Evolutionary conservation across 345 rosid genomes (phyloP), one percentile per base, ranked within the genome.

Genomic region (Dipteronia sinensis): DNA sequence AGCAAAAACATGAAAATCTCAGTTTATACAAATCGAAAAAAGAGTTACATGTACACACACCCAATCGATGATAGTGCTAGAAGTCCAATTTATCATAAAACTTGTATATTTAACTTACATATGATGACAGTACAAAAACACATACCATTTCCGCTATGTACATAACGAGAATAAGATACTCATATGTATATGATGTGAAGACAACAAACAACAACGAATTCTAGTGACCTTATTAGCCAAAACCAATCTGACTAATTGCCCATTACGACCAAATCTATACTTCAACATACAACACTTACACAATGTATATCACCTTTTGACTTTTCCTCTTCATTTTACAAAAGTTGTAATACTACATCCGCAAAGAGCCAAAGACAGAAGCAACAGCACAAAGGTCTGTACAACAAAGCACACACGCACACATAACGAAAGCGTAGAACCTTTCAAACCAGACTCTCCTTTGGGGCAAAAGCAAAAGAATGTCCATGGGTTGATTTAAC

Each of bases 401-500:
- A 76, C 78, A 81, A 47, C 46, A 76, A 29, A 85, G 74, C 71
- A 73, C 55, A 23, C 67, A 69, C 61, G 56, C 77, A 80, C 77
- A 74, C 82, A 11, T 16, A 53, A 23, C 9, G 62, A 63, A 74
- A 74, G 56, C 65, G 65, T 65, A 69, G 66, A 69, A 67, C 66
- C 80, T 64, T 61, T 65, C 40, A 69, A 77, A 75, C 75, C 67
- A 66, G 65, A 73, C 74, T 27, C 77, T 55, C 67, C 29, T 31
- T 34, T 72, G 42, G 61, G 44, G 73, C 65, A 20, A 73, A 67
- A 67, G 63, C 20, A 75, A 59, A 80, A 72, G 49, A 59, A n/a
- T 22, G 2, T 2, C 44, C 74, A 67, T 27, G 42, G 10, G 31
- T 27, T n/a, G 38, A 71, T 71, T 20, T 38, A 65, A 9, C 15